These are phyloP conservation scores for Cladophialophora chaetospira DNA, from an alignment of 2,329 filamentous ascomycete genomes.

Conservation along the genomic window DNA sequence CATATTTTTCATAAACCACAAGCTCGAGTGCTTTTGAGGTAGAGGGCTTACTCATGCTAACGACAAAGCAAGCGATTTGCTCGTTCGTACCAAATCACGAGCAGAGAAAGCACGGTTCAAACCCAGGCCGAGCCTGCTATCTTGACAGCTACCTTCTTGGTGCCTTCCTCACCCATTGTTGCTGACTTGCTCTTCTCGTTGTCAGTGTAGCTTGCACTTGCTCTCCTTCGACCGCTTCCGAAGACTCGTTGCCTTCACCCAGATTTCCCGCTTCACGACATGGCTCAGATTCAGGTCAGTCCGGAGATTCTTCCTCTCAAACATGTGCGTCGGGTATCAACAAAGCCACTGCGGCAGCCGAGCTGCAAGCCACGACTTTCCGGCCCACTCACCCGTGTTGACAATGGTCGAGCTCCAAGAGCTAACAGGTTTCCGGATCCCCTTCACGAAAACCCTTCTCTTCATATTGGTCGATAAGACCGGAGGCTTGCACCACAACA, in stretches of 20 bases:
- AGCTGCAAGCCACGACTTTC: slow-evolving; percentile 24
- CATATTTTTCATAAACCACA: not conserved
- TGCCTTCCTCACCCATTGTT: not conserved
- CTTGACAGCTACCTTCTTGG: not conserved
- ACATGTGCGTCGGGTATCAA: slow-evolving; percentile 12
- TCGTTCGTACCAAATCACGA: not conserved
- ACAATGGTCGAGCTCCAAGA: slow-evolving; percentile 4
- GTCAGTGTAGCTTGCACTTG: not conserved
- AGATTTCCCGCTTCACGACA: no score
- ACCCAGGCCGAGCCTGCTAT: not conserved
- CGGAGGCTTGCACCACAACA: slow-evolving; percentile 8
- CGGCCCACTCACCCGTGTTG: slow-evolving; percentile 11
- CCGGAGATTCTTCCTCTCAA: not conserved
- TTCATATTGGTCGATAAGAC: slow-evolving; percentile 23
- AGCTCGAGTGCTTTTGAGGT: not conserved
- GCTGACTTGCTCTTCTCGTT: not conserved
- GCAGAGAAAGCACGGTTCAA: not conserved
- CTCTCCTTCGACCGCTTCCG: not conserved
- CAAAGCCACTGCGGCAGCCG: slow-evolving; percentile 24
- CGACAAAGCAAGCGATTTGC: not conserved
- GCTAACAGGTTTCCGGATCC: not conserved
- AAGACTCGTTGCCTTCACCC: no score
- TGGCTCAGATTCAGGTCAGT: not conserved
- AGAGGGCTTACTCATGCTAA: not conserved
- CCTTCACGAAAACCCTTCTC: not conserved